Conservation (phyloP, 352 stramenopile genomes). For the Pythium rishiriense region DNA sequence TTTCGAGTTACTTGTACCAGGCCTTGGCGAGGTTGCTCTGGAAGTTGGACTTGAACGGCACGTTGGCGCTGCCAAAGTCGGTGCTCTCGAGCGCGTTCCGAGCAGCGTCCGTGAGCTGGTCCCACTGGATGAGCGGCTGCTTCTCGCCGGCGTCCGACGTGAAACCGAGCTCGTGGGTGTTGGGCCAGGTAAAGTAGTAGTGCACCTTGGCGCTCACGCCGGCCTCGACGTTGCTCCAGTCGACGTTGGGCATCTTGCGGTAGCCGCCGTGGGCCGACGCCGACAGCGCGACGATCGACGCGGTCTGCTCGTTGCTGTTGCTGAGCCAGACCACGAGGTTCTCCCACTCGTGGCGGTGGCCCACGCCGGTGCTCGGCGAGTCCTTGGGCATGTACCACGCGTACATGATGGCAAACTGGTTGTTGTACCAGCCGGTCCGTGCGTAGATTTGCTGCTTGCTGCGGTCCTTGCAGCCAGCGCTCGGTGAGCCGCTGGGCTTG, state of each 20-base stretch:
- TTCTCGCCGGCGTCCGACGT: conserved; percentile 14
- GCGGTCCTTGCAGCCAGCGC: conserved; percentile 23
- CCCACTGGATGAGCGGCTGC: conserved; percentile 31
- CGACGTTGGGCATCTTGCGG: conserved; percentile 17
- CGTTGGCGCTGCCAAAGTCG: conserved; percentile 26
- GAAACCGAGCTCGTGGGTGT: conserved; percentile 22
- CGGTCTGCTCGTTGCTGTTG: conserved; percentile 20
- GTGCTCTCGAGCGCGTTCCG: conserved; percentile 25
- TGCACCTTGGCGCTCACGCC: conserved; percentile 19
- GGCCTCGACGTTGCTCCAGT: background rate
- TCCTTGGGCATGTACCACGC: conserved; percentile 49
- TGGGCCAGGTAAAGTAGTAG: conserved; percentile 23
- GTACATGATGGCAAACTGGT: conserved; percentile 36
- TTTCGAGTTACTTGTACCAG: conserved; percentile 23
- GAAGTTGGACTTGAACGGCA: conserved; percentile 32
- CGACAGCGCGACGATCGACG: conserved; percentile 11
- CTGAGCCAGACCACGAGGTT: conserved; percentile 44
- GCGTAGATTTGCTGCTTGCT: conserved; percentile 29
- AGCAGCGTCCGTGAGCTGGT: conserved; percentile 24
- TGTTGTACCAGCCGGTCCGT: conserved; percentile 30
- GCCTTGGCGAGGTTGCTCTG: conserved; percentile 26
- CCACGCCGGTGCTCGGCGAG: conserved; percentile 30
- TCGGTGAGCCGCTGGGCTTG: conserved; percentile 30
- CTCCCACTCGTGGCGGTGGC: conserved; percentile 42
- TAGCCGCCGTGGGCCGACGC: conserved; percentile 23